Evolutionary conservation across 257 asterid species (phyloP), one percentile per base, ranked within the genome.

Genomic region (Solanum chiquidenum): DNA sequence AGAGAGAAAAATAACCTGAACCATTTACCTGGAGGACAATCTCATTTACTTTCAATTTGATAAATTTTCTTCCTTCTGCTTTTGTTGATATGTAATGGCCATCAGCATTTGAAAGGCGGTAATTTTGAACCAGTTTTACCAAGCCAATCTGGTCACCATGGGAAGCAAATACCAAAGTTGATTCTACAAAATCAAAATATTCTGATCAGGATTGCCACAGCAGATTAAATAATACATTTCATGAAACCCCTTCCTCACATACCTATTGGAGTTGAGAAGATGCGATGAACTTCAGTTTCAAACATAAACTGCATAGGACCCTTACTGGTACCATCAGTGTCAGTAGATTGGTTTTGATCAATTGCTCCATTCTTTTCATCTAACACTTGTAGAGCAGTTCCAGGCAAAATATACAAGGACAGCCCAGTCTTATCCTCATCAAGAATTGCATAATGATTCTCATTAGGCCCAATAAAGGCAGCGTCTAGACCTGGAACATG

Each of bases 231-330:
- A 85, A 66, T 69, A 55, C 66, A 64, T 88, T 86, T 55, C 87
- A 74, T 68, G 46, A 89, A 40, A 85, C 40, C 91, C 83, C 83
- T 49, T 83, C 75, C 62, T 88, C 38, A 84, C 87, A 91, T 92
- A 97, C 99, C 99, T 95, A 97, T 86, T 55, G 99, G 99, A 71
- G 98, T 94, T 91, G 99, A 94, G 93, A 94, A 97, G 88, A 97
- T 93, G 73, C 98, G 94, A 89, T 97, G 98, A 94, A 97, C 96
- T 92, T 94, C 98, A 85, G 92, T 93, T 89, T 97, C 99, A 68
- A 97, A 94, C 95, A 96, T 87, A 93, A 95, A 94, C 91, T 94
- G 98, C 95, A 93, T 64, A 29, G 98, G 99, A 35, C 98, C 98
- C 96, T 95, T 97, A 69, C 93, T 89, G 89, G 95, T 88, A 88